A percentile compares a stretch with the other conserved stretches of the same genome.
Conservation (phyloP, 768 basidiomycete species). For the Lactarius akahatsu region DNA sequence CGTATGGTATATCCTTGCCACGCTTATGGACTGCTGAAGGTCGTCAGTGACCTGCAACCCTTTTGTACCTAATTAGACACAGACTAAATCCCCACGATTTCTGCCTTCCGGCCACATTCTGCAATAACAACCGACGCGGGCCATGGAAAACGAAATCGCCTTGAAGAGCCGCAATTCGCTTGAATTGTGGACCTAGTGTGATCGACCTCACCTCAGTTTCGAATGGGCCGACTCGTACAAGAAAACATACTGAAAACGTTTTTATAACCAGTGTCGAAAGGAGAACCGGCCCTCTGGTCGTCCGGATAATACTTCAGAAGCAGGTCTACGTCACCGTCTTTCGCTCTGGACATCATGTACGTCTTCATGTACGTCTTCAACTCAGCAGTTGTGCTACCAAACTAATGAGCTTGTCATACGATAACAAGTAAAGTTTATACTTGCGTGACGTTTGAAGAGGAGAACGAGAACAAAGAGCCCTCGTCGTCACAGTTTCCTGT, state of each 20-base stretch:
- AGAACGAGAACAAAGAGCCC: constrained; percentile 45
- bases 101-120: constrained; percentile 19
- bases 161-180: constrained; percentile 25
- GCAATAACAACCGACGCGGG: constrained; percentile 25
- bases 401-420: neutral
- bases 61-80: neutral
- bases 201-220: neutral
- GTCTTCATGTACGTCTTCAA: constrained; percentile 21
- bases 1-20: constrained; percentile 13
- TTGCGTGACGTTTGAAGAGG: constrained; percentile 35
- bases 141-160: constrained; percentile 29
- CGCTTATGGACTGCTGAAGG: constrained; percentile 25
- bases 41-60: neutral
- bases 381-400: neutral
- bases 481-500: constrained; percentile 58
- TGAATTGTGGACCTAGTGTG: constrained; percentile 24
- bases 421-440: constrained; percentile 1
- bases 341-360: constrained; percentile 33
- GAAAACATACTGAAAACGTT: constrained; percentile 34
- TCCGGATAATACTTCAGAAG: constrained; percentile 32
- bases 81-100: constrained; percentile 25
- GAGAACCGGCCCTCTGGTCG: constrained; percentile 21
- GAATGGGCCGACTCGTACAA: neutral
- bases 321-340: constrained; percentile 24
- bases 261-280: constrained; percentile 26